These are phyloP conservation scores for Neopestalotiopsis clavispora DNA, from an alignment of 2,329 filamentous ascomycete species.

Conservation along the genomic window DNA sequence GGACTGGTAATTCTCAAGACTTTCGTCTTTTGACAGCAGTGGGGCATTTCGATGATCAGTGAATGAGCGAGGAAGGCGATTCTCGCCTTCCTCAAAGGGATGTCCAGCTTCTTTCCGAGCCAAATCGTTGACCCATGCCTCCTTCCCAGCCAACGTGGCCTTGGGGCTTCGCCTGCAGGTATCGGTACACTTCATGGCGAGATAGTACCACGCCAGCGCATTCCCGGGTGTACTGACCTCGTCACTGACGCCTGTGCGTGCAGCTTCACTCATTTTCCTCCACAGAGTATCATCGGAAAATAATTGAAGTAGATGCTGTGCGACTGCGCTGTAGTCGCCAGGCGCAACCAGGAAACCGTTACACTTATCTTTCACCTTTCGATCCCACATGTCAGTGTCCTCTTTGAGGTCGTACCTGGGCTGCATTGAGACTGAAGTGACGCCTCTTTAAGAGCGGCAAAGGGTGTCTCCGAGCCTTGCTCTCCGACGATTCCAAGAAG, in stretches of 20 bases:
- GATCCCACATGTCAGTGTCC: too few species aligned
- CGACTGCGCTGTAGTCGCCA: conserved; percentile 72
- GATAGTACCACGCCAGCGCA: conserved; percentile 75
- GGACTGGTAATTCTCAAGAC: neutral
- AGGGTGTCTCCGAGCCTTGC: too few species aligned
- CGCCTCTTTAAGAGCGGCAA: too few species aligned
- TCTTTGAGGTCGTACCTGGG: too few species aligned
- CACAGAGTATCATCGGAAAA: conserved; percentile 71
- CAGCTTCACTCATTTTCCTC: conserved; percentile 68
- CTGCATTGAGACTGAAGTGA: too few species aligned
- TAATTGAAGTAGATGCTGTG: conserved; percentile 67
- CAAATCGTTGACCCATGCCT: conserved; percentile 76
- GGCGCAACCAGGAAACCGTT: conserved; percentile 77
- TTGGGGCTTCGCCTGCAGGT: conserved; percentile 35
- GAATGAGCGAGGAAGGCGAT: conserved; percentile 58
- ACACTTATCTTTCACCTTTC: conserved; percentile 69
- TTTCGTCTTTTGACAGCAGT: neutral
- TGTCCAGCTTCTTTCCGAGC: conserved; percentile 67
- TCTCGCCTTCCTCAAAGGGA: conserved; percentile 64
- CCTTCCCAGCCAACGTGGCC: conserved; percentile 59
- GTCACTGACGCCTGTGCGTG: conserved; percentile 72
- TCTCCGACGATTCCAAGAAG: too few species aligned
- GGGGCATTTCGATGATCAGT: neutral
- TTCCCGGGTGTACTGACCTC: conserved; percentile 85
- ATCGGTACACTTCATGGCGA: conserved; percentile 70